A percentile compares a stretch with the other conserved stretches of the same genome.
Conservation (phyloP, 2,329 filamentous ascomycete species). For the Colletotrichum plurivorum region DNA sequence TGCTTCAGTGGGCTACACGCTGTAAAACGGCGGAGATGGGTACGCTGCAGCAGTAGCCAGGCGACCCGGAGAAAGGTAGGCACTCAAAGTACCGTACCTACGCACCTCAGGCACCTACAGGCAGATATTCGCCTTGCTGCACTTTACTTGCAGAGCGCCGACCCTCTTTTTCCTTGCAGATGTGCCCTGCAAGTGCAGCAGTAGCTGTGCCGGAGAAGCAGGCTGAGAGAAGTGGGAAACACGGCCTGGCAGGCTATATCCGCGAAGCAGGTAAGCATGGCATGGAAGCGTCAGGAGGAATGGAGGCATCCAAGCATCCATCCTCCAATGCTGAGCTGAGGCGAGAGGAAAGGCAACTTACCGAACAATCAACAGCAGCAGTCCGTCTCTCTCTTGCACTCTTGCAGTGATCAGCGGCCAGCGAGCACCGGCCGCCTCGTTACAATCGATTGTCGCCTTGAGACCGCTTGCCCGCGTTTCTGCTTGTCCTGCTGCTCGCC, state of each 20-base stretch:
- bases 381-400: background rate
- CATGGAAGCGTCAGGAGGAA: too few relatives aligned
- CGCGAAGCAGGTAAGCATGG: background rate
- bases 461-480: conserved; percentile 3
- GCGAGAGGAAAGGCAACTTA: too few relatives aligned
- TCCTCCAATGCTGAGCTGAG: too few relatives aligned
- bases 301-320: too few relatives aligned
- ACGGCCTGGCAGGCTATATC: conserved; percentile 4
- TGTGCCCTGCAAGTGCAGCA: conserved; percentile 38
- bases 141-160: conserved; percentile 35
- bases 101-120: too few relatives aligned
- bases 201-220: conserved; percentile 20
- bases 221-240: conserved; percentile 14
- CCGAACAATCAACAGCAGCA: too few relatives aligned
- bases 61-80: too few relatives aligned
- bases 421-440: background rate
- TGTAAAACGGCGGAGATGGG: too few relatives aligned
- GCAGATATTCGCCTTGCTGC: background rate
- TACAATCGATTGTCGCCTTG: conserved; percentile 17
- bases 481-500: conserved; percentile 11
- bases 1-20: too few relatives aligned
- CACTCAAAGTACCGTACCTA: too few relatives aligned
- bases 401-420: background rate
- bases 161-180: conserved; percentile 41
- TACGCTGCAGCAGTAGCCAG: too few relatives aligned